Conservation (phyloP, 2,329 filamentous ascomycete species). For the Aspergillus sp. region DNA sequence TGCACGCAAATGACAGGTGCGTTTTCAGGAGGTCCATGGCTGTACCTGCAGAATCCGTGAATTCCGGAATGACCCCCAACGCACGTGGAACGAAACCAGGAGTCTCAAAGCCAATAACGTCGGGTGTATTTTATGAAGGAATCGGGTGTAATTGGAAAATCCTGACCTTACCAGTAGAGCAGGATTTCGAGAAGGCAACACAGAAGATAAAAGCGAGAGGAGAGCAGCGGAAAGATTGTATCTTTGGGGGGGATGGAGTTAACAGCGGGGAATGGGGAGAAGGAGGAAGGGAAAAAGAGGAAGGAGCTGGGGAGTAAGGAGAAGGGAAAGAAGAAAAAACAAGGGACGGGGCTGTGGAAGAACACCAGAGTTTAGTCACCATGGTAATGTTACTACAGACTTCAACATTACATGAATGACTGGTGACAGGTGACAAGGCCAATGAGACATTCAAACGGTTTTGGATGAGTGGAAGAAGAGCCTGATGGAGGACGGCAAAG, state of each 20-base stretch:
- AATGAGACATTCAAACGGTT: neutral
- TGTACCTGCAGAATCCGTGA: neutral
- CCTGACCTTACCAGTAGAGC: neutral
- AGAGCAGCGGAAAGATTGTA: neutral
- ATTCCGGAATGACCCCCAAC: neutral
- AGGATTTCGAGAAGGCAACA: neutral
- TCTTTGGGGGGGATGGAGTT: neutral
- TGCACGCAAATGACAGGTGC: conserved; percentile 30
- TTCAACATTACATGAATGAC: neutral
- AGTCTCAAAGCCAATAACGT: neutral
- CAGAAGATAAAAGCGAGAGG: neutral
- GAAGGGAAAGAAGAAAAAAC: neutral
- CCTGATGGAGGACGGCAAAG: neutral
- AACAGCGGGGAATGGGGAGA: neutral
- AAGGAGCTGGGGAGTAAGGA: neutral
- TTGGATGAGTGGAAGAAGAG: neutral
- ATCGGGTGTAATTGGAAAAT: neutral
- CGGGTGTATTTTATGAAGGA: too few species aligned
- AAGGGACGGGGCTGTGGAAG: neutral
- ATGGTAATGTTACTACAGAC: neutral
- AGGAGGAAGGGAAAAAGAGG: neutral
- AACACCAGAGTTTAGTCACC: neutral
- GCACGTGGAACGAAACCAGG: neutral
- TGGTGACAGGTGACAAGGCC: neutral
- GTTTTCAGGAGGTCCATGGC: conserved; percentile 18